phyloP scores from a whole-genome alignment of 441 rosid species.

The Adansonia gregorii region DNA sequence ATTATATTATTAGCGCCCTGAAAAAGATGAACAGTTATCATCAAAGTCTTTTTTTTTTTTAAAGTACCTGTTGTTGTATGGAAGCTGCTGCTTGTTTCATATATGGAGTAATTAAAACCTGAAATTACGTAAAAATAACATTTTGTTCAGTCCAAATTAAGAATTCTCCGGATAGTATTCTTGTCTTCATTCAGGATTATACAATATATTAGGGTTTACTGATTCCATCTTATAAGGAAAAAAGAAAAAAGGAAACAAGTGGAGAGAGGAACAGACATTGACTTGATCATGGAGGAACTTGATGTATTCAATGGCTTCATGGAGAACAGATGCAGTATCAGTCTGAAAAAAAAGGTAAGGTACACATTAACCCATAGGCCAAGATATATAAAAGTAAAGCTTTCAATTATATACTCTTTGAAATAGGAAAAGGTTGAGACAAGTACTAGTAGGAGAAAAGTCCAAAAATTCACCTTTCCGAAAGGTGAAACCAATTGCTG shows the following conservation, averaged over 20 bases:
- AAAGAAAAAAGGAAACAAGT: background rate
- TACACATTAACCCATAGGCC: slow-evolving; percentile 17
- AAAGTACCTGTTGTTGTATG: slow-evolving; percentile 66
- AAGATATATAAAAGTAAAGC: slow-evolving; percentile 25
- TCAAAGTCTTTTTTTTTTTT: background rate
- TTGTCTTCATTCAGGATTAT: slow-evolving; percentile 20
- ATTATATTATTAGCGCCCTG: background rate
- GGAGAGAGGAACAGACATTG: slow-evolving; percentile 43
- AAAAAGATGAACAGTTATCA: background rate
- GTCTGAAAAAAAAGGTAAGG: slow-evolving; percentile 45
- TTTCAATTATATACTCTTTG: slow-evolving; percentile 7
- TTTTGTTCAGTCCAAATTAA: background rate
- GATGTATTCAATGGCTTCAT: slow-evolving; percentile 67
- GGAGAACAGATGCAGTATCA: slow-evolving; percentile 77
- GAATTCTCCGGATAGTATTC: background rate
- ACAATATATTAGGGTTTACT: too few species aligned
- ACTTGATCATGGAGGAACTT: slow-evolving; percentile 67
- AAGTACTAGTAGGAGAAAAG: slow-evolving; percentile 32
- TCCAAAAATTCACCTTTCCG: slow-evolving; percentile 65
- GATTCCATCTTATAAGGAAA: too few species aligned
- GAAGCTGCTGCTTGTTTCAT: slow-evolving; percentile 60
- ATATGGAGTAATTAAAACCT: slow-evolving; percentile 74
- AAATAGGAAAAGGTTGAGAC: too few species aligned
- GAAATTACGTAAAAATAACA: slow-evolving; percentile 32
- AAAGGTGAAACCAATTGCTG: slow-evolving; percentile 87